Evolutionary conservation across 169 alveolate species (phyloP), one percentile per base, ranked within the genome.

Genomic region (Eimeria maxima): DNA sequence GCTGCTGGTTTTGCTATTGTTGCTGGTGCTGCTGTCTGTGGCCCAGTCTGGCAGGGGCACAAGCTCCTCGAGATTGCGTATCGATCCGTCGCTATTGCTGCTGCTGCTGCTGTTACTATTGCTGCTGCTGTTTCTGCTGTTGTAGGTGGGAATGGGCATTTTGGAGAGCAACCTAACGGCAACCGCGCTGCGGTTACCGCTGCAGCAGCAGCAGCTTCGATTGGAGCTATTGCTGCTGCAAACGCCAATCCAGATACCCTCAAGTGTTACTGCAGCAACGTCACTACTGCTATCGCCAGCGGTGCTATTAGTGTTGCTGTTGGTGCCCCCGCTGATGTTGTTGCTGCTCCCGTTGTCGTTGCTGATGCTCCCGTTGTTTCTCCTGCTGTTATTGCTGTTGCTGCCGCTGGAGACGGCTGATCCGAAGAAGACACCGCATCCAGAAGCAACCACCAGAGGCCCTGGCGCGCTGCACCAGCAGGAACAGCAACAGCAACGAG

Each of bases 401-500:
- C 73, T 53, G 73, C 90, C 50, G 90, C 90, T 10, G 90, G 63
- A 7, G 73, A 81, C 71, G 45, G 90, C 90, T 8, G 90, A 81
- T 24, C 90, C 90, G 24, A 81, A 81, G 90, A 81, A 81, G 47
- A 81, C 90, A 71, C 90, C 47, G 71, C 71, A n/a, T 4, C 71
- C 90, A 22, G 50, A 45, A 50, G 90, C 90, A 20, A 81, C 45
- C 73, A 81, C 73, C 2, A 81, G 90, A 27, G 90, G 90, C 24
- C 90, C 90, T 10, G 67, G 90, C 29, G 45, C 18, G 22, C 90
- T 81, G 90, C 71, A 81, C 73, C 90, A 45, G 90, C 90, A 81
- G 50, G 14, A 47, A 57, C 71, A 81, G 90, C 90, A 81, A 24
- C 71, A 42, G 69, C 90, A 81, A 47, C 4, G 27, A 50, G 10